Percentiles rank a stretch among this genome's conserved stretches.
phyloP scores from a whole-genome alignment of 1,284 basidiomycete genomes.

The Cutaneotrichosporon mucoides region DNA sequence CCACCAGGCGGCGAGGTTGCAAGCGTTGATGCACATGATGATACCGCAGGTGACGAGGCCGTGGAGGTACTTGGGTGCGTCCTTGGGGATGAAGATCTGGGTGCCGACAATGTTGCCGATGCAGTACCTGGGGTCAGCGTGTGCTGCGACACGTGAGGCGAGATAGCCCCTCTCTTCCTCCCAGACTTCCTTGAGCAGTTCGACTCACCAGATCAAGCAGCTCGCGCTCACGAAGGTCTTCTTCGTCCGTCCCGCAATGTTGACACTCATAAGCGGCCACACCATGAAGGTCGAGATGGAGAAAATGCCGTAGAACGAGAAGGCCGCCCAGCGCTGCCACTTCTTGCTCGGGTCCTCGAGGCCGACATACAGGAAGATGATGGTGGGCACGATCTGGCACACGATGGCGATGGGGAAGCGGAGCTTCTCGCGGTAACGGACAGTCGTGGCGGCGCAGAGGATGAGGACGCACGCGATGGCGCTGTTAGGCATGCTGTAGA shows the following conservation, averaged over 20 bases:
- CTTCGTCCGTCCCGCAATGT: conserved; percentile 35
- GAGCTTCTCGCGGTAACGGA: conserved; percentile 11
- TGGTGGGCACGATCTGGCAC: conserved; percentile 13
- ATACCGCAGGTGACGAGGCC: conserved; percentile 24
- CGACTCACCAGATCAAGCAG: conserved; percentile 12
- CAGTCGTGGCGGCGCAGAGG: conserved; percentile 9
- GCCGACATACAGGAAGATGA: conserved; percentile 27
- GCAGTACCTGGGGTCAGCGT: conserved; percentile 18
- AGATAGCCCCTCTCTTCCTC: too few species aligned
- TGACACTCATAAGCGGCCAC: conserved; percentile 33
- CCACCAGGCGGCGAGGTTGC: conserved; percentile 24
- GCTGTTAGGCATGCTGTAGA: conserved; percentile 24
- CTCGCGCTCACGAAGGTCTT: conserved; percentile 25
- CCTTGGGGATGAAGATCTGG: conserved; percentile 25
- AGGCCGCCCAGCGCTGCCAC: conserved; percentile 28
- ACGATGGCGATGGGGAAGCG: conserved; percentile 27
- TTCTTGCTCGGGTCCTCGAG: conserved; percentile 13
- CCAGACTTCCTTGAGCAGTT: not conserved
- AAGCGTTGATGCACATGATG: conserved; percentile 16
- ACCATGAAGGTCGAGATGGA: conserved; percentile 25
- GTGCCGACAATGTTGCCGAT: conserved; percentile 28
- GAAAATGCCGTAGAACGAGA: conserved; percentile 21
- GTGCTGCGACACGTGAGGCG: too few species aligned
- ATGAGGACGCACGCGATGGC: conserved; percentile 20
- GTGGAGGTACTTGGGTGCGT: conserved; percentile 25